A percentile compares a stretch with the other conserved stretches of the same genome.
Conservation (phyloP, 208 protist species). For the Acanthamoeba lenticulata region DNA sequence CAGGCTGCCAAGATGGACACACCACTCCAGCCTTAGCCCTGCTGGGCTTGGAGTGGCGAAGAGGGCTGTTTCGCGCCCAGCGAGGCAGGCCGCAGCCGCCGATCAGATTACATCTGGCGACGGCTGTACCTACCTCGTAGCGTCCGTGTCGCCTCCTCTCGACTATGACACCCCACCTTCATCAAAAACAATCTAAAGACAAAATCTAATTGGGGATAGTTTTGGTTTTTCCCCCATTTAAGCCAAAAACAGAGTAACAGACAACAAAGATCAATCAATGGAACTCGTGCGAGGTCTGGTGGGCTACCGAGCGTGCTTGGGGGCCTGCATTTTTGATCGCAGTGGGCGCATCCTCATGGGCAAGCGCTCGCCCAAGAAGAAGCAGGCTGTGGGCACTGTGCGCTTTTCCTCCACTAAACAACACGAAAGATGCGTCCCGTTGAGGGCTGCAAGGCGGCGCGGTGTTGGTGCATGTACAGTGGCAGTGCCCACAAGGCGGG, state of each 20-base stretch:
- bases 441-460: background rate
- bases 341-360: background rate
- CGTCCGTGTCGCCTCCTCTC: conserved; percentile 24
- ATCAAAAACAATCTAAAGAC: background rate
- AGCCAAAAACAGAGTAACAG: too few species aligned
- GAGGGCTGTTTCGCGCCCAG: conserved; percentile 20
- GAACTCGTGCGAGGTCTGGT: background rate
- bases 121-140: too few species aligned
- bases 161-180: conserved; percentile 10
- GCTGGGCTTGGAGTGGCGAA: background rate
- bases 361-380: background rate
- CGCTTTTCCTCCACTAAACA: background rate
- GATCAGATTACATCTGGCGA: too few species aligned
- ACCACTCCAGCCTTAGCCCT: background rate
- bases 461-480: background rate
- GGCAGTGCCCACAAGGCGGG: background rate
- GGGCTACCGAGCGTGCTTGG: background rate
- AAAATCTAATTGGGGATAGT: too few species aligned
- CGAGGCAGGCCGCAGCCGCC: background rate
- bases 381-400: background rate
- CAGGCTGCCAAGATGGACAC: too few species aligned
- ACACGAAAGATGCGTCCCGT: background rate
- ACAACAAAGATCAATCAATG: too few species aligned
- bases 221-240: too few species aligned
- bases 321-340: background rate